A percentile compares a stretch with the other conserved stretches of the same genome.
Conservation (phyloP, 2,329 filamentous ascomycete species). For the Tolypocladium capitatum region DNA sequence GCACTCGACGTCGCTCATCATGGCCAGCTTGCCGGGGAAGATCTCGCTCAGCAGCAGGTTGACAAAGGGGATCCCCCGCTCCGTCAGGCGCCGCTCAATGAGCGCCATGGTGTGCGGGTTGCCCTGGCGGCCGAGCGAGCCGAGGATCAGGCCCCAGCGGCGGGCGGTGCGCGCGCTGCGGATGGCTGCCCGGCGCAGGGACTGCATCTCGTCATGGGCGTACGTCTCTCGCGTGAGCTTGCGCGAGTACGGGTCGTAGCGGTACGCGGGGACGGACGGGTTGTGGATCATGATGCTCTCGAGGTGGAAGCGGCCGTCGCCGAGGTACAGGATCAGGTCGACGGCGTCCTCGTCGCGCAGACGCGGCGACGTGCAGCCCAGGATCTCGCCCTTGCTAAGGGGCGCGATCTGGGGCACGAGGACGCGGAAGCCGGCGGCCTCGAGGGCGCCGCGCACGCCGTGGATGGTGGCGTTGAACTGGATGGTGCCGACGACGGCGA, state of each 20-base stretch:
- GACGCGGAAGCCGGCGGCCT: conserved; percentile 72
- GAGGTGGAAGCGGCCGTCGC: conserved; percentile 88
- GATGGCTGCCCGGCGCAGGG: conserved; percentile 66
- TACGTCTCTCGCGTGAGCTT: conserved; percentile 86
- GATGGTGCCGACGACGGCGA: conserved; percentile 91
- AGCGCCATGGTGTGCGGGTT: conserved; percentile 85
- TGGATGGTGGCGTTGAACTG: conserved; percentile 98
- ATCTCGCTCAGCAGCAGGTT: conserved; percentile 88
- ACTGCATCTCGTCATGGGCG: conserved; percentile 81
- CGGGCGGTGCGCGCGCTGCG: conserved; percentile 57
- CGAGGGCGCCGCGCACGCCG: conserved; percentile 62
- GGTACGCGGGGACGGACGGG: conserved; percentile 75
- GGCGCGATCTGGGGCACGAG: conserved; percentile 87
- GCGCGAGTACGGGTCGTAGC: conserved; percentile 92
- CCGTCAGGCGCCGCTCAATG: conserved; percentile 65
- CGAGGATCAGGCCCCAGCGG: conserved; percentile 93
- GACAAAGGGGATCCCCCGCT: conserved; percentile 64
- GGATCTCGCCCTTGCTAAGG: conserved; percentile 84
- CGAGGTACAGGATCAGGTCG: conserved; percentile 76
- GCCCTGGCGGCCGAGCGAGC: conserved; percentile 82
- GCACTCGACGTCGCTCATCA: conserved; percentile 89
- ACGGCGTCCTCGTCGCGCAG: conserved; percentile 45
- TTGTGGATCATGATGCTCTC: conserved; percentile 99
- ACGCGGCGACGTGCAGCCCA: conserved; percentile 88
- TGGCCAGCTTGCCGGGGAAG: conserved; percentile 84